Evolutionary conservation across 2,329 filamentous ascomycete genomes (phyloP), one percentile per base, ranked within the genome.

Genomic region (Incumbomyces delicatus): DNA sequence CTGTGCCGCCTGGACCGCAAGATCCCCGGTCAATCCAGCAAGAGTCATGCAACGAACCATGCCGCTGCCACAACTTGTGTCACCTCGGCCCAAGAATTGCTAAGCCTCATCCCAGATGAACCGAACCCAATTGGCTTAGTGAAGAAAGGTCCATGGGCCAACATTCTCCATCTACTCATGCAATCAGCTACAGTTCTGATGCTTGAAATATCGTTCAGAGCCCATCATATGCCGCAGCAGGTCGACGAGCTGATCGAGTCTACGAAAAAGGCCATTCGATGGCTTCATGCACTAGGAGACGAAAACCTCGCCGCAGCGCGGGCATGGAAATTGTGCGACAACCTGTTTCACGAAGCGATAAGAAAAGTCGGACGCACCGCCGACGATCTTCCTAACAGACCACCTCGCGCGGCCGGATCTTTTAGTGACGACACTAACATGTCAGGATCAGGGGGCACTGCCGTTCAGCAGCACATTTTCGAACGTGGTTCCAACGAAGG

Each of bases 151-250:
- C 66, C 66, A 13, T 71, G 69, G 69, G 71, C 67, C 66, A 65
- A 61, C 50, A 61, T 69, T 20, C 57, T 71, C 33, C 68, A 71
- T 48, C 67, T 65, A 42, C 56, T 71, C 14, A 69, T 71, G 59
- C 69, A 71, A 53, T 60, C 66, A 2, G 58, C 61, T 2, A 69
- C 66, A 2, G 63, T 71, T 14, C 58, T 71, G 22, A 63, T 71
- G 41, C 63, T 71, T n/a, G 68, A 71, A 53, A 57, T 71, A 5
- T 65, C 67, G 11, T 70, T 70, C 41, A 63, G 64, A 17, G 61
- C 58, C 38, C 62, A 69, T n/a, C 68, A 70, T 51, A 63, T 64
- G 53, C 67, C 68, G 5, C 59, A 64, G 11, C 59, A 65, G 22
- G 67, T 68, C 39, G 54, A 55, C 5, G 54, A 55, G 7, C 62